Evolutionary conservation across 2,329 filamentous ascomycete genomes (phyloP).

Genomic region (Dothistroma pini): DNA sequence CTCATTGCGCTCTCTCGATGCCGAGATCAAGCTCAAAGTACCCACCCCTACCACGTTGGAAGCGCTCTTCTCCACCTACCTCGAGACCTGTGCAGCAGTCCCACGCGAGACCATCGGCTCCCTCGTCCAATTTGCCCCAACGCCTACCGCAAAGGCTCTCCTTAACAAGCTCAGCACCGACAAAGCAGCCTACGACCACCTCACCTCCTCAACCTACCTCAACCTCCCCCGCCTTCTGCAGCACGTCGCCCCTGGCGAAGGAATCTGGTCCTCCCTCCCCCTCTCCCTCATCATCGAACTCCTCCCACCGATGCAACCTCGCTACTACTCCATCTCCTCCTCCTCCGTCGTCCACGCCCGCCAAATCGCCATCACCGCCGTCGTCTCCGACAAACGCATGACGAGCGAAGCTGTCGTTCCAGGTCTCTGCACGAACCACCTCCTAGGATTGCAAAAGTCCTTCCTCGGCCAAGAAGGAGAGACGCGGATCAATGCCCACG

Average conservation of each 20-base stretch:
- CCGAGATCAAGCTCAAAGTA: conserved; percentile 30
- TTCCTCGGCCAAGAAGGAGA: conserved; percentile 33
- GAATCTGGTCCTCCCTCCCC: conserved; percentile 35
- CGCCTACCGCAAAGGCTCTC: conserved; percentile 29
- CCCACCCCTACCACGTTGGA: conserved; percentile 41
- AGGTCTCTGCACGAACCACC: conserved; percentile 25
- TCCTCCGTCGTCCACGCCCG: conserved; percentile 29
- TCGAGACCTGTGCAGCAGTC: conserved; percentile 46
- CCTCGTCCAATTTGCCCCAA: conserved; percentile 42
- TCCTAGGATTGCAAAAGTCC: conserved; percentile 35
- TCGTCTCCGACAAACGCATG: conserved; percentile 45
- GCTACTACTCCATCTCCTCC: conserved; percentile 30
- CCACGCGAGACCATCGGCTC: conserved; percentile 39
- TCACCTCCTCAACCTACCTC: conserved; percentile 34
- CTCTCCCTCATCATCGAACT: conserved; percentile 52
- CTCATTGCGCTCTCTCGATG: conserved; percentile 31
- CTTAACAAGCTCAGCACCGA: conserved; percentile 33
- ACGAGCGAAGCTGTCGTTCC: conserved; percentile 21
- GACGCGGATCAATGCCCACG: conserved; percentile 33
- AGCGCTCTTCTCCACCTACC: conserved; percentile 44
- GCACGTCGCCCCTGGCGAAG: conserved; percentile 21
- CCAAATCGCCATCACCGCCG: conserved; percentile 55
- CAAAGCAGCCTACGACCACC: conserved; percentile 35
- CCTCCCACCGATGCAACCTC: conserved; percentile 25
- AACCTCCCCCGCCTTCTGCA: conserved; percentile 40